phyloP scores from a whole-genome alignment of 495 filamentous ascomycete genomes.

The Neurospora sp. region DNA sequence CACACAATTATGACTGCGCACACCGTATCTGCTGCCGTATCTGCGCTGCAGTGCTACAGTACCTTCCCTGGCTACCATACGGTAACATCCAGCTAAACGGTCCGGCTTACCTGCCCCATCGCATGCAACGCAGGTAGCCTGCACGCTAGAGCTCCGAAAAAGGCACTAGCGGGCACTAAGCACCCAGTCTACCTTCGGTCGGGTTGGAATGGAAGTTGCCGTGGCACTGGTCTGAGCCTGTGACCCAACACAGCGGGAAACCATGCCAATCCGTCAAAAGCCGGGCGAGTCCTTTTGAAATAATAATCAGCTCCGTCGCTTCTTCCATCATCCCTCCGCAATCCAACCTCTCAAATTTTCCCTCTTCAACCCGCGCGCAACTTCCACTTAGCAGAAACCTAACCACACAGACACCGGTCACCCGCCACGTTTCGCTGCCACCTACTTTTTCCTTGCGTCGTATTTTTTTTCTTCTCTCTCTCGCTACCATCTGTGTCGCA shows the following conservation, averaged over 20 bases:
- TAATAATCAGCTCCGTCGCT: slow-evolving; percentile 1
- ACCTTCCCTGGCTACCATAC: not conserved
- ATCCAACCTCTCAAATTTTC: slow-evolving; percentile 1
- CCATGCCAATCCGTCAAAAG: slow-evolving; percentile 20
- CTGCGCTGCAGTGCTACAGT: not conserved
- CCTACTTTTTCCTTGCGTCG: not conserved
- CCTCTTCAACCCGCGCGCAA: not conserved
- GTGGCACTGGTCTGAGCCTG: slow-evolving; percentile 10
- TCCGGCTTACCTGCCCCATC: not conserved
- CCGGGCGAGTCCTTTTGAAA: slow-evolving; percentile 9
- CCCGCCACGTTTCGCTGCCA: not conserved
- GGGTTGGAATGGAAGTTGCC: not conserved
- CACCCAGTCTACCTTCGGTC: not conserved
- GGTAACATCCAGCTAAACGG: not conserved
- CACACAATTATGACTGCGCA: not conserved
- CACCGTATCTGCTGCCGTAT: not conserved
- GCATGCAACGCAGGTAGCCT: not conserved
- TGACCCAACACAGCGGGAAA: slow-evolving; percentile 13
- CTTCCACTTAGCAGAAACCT: not conserved
- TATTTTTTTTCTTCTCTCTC: not conserved
- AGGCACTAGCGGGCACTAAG: not conserved
- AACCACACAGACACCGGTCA: not conserved
- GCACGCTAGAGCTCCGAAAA: not conserved
- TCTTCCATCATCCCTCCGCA: slow-evolving; percentile 1
- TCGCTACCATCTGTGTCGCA: not conserved